A percentile compares a stretch with the other conserved stretches of the same genome.
phyloP scores from a whole-genome alignment of 2,329 filamentous ascomycete species.

The Mycosphaerelloides madeirae region DNA sequence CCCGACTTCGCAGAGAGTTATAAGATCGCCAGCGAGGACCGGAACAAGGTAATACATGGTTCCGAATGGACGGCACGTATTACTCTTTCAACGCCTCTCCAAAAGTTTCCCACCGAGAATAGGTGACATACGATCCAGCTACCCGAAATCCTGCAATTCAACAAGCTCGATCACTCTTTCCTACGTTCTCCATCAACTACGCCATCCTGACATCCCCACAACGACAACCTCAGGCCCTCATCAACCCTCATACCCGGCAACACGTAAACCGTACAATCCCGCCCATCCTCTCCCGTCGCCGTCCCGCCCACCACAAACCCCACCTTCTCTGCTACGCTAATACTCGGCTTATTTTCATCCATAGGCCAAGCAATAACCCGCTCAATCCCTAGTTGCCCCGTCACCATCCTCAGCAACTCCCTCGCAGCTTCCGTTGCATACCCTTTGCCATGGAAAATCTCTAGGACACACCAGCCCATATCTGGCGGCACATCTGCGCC shows the following conservation, averaged over 20 bases:
- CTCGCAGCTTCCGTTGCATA: background rate
- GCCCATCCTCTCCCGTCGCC: no score
- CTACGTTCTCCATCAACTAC: background rate
- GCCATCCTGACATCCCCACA: background rate
- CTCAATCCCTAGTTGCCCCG: background rate
- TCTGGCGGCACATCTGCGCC: background rate
- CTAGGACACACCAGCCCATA: background rate
- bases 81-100: no score
- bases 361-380: background rate
- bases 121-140: no score
- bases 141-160: no score
- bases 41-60: no score
- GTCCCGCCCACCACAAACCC: background rate
- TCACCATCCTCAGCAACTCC: background rate
- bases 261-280: background rate
- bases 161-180: no score
- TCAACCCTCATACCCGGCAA: no score
- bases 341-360: background rate
- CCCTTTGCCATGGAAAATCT: background rate
- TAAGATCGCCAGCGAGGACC: no score
- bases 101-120: no score
- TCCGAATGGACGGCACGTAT: no score
- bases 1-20: no score
- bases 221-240: background rate
- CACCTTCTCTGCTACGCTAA: background rate